Base-by-base conservation (phyloP, 2,329 filamentous ascomycete genomes). In the Phyllosticta paracitricarpa region DNA sequence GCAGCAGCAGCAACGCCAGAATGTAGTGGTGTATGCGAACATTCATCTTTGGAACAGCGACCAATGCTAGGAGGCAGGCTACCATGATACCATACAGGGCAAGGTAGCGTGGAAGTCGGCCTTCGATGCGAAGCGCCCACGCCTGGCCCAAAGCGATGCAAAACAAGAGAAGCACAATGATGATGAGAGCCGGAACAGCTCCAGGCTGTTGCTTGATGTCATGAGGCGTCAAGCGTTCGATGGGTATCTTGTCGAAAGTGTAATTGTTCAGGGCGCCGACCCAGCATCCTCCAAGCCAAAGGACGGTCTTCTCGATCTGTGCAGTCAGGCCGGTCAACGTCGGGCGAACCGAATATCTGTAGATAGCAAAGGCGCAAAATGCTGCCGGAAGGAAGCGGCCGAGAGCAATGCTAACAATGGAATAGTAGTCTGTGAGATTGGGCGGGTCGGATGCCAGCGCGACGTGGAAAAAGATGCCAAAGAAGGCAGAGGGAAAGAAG, bases 11-110 rank as follows among this genome's bases (percentile, higher is more conserved):
- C 14, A 99, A 82, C 1, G 87, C 91, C 4, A 97, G 80, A 65
- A 97, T 89, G 71, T 97, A 99, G 73, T 99, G 94, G 71, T 99
- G 94, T 61, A 99, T 91, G 35, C 94, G 86, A 57, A 99, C 81
- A 64, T 86, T 88, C 58, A 96, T 84, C 7, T 85, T 83, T 0
- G 93, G 93, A 5, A 96, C 75, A 1, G 82, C 77, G 12, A 96
- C 79, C 35, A 89, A 82, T 57, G 91, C 76, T 30, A 94, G 70
- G 40, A 97, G 83, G n/a, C 79, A 80, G 2, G 78, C 71, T 1
- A 84, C 76, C 65, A 96, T 83, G 4, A 89, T 77, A 24, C 79
- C 82, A 72, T 97, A 97, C 22, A 96, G 80, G 67, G 84, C 84
- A 5, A 97, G 82, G 69, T 92, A 93, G 51, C 81, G 83, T 30